A percentile compares a stretch with the other conserved stretches of the same genome.
These are phyloP conservation scores for Alternaria burnsii DNA, from an alignment of 2,329 filamentous ascomycete species.

Conservation along the genomic window DNA sequence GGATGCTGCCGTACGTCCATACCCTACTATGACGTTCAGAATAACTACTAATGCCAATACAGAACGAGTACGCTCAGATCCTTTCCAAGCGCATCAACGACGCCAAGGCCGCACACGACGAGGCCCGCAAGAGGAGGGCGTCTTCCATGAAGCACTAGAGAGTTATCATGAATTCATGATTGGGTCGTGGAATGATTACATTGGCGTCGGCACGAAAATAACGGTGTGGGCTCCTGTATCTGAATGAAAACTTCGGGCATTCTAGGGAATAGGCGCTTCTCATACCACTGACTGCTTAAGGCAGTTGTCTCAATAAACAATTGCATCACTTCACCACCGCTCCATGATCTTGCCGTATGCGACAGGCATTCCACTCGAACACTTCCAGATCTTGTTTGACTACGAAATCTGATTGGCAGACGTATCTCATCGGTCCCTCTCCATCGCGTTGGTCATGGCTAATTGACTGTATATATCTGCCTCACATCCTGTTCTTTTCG, in stretches of 20 bases:
- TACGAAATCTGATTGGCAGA: background rate
- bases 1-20: slow-evolving; percentile 88
- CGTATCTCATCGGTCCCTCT: background rate
- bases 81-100: slow-evolving; percentile 97
- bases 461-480: background rate
- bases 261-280: slow-evolving; percentile 45
- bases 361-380: background rate
- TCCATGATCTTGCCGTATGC: background rate
- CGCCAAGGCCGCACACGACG: slow-evolving; percentile 92
- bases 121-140: slow-evolving; percentile 95
- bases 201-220: slow-evolving; percentile 50
- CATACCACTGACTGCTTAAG: slow-evolving; percentile 48
- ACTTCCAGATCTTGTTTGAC: background rate
- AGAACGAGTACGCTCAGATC: slow-evolving; percentile 97
- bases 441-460: too few relatives aligned
- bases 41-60: slow-evolving; percentile 26
- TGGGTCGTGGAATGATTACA: slow-evolving; percentile 46
- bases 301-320: slow-evolving; percentile 51
- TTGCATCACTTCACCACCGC: slow-evolving; percentile 45
- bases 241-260: slow-evolving; percentile 46
- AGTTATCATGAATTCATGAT: slow-evolving; percentile 43
- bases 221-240: slow-evolving; percentile 43
- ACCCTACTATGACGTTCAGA: background rate
- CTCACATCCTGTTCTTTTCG: background rate
- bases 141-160: slow-evolving; percentile 69